Percentiles rank a stretch among this genome's conserved stretches.
Evolutionary conservation across 163 green algal genomes (phyloP).

Genomic region (Dunaliella salina): DNA sequence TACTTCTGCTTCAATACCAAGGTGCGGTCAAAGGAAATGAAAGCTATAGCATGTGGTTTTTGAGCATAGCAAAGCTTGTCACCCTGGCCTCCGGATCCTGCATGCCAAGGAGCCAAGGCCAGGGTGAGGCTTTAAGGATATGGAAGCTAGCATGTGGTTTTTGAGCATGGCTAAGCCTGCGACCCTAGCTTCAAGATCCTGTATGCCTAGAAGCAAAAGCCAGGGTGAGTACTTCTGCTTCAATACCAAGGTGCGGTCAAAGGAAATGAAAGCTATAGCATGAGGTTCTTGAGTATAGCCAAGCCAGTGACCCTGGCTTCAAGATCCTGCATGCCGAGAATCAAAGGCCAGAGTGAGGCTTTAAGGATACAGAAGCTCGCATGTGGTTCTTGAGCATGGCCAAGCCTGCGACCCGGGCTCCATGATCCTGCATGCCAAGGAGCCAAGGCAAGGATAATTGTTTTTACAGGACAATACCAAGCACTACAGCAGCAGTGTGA

Average conservation of each 20-base stretch:
- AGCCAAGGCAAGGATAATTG: too few species aligned
- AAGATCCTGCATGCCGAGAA: constrained; percentile 31
- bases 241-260: too few species aligned
- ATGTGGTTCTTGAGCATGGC: too few species aligned
- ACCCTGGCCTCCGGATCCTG: constrained; percentile 48
- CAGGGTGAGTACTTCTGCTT: background rate
- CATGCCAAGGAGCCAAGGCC: background rate
- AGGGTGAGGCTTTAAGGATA: too few species aligned
- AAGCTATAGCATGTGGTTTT: constrained; percentile 46
- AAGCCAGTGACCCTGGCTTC: constrained; percentile 50
- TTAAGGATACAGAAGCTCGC: too few species aligned
- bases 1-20: background rate
- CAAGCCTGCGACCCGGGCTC: constrained; percentile 37
- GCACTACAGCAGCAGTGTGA: too few species aligned
- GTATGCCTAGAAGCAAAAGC: background rate
- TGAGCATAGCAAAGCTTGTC: constrained; percentile 47
- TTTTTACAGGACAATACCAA: too few species aligned
- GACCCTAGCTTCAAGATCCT: constrained; percentile 49
- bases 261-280: constrained; percentile 48
- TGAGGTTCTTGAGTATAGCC: constrained; percentile 35
- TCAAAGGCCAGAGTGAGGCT: too few species aligned
- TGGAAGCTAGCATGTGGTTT: constrained; percentile 45
- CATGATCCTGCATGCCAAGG: constrained; percentile 32
- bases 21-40: constrained; percentile 46
- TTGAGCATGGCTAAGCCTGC: constrained; percentile 48